Evolutionary conservation across 1,139 yeast species (phyloP), one percentile per base, ranked within the genome.

Genomic region (Candida sp.): DNA sequence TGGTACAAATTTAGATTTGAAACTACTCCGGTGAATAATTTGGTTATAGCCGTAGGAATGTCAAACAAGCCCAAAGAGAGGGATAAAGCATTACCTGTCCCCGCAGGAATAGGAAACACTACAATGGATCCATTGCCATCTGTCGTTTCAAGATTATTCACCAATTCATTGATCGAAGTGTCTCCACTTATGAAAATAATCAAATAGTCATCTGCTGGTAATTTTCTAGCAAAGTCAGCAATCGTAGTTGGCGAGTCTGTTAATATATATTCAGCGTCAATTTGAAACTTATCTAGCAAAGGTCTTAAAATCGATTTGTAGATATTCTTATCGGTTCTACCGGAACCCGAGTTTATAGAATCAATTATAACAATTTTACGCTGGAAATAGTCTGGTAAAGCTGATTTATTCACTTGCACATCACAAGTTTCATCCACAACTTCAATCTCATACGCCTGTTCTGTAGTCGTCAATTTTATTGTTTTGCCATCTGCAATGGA

Each of bases 41-140:
- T 64, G 4, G 71, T 57, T 1, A 85, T 69, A 0, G 70, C 67
- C 4, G 71, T 55, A 2, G 74, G 62, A 23, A 69, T 68, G 11
- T 56, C 54, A 0, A 52, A 49, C 15, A 81, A 55, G 1, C 80
- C 82, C 7, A 84, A 54, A 0, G 96, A 83, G 19, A 79, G 74
- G 2, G 89, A 78, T 44, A 88, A 67, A 6, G 96, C 90, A 57
- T 90, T 90, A 0, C 96, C 97, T 0, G 96, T 84, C 1, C 98
- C 98, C 43, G 82, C 73, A 0, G 97, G 96, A 21, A 90, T 65
- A 3, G 82, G 75, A 8, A 72, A 65, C 2, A 87, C 42, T 11
- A 60, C 55, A 36, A 74, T 41, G 4, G 33, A 30, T 9, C 19
- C 19, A n/a, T 51, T 48, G 2, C 39, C 42, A 21, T 32, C 2